phyloP scores from a whole-genome alignment of 805 yeast genomes.

The Tetrapisispora taiwanensis region DNA sequence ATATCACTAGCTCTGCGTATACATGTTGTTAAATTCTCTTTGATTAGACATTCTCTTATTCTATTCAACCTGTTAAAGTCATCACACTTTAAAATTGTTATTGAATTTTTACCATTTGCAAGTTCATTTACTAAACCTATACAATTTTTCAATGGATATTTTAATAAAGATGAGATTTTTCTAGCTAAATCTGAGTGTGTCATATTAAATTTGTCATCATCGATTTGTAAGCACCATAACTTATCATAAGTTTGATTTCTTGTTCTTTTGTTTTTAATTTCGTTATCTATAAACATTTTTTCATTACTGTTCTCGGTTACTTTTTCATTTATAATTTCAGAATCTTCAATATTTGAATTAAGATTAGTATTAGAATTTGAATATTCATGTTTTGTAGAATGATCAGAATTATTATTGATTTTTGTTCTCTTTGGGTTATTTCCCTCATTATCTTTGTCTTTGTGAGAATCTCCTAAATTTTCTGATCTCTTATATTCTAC shows the following conservation, averaged over 20 bases:
- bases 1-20: constrained; percentile 17
- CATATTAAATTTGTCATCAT: constrained; percentile 18
- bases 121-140: constrained; percentile 13
- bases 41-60: constrained; percentile 11
- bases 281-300: background rate
- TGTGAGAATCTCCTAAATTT: background rate
- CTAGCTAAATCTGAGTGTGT: constrained; percentile 20
- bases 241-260: background rate
- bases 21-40: constrained; percentile 15
- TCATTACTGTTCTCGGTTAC: background rate
- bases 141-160: constrained; percentile 22
- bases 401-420: background rate
- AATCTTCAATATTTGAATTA: background rate
- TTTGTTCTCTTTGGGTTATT: background rate
- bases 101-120: constrained; percentile 12
- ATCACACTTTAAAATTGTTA: constrained; percentile 14
- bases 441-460: background rate
- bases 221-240: constrained; percentile 21
- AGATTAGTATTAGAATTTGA: background rate
- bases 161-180: constrained; percentile 15
- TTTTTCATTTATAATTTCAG: background rate
- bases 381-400: background rate
- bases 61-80: constrained; percentile 12
- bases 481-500: constrained; percentile 7
- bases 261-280: background rate